These are phyloP conservation scores for Anthracocystis walkeri DNA, from an alignment of 1,284 basidiomycete species.

Conservation along the genomic window DNA sequence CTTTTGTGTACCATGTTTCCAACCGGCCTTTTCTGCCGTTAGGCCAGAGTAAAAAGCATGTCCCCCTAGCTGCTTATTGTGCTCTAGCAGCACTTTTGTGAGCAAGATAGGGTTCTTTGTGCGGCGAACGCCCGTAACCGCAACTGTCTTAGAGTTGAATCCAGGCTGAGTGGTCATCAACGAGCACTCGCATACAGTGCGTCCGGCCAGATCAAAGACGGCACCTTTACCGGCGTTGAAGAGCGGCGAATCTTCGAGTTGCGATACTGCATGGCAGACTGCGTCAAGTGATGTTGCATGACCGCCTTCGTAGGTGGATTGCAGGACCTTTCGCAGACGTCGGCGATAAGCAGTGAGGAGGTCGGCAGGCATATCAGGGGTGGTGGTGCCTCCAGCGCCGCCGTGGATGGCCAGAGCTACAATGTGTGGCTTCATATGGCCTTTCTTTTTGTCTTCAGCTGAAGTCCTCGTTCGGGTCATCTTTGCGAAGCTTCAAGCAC, in stretches of 20 bases:
- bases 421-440: slow-evolving; percentile 5
- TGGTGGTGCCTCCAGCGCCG: slow-evolving; percentile 44
- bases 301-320: slow-evolving; percentile 75
- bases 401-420: slow-evolving; percentile 51
- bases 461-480: not conserved
- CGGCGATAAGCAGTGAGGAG: slow-evolving; percentile 76
- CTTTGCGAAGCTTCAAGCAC: not conserved
- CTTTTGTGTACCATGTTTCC: slow-evolving; percentile 26
- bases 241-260: slow-evolving; percentile 80
- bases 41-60: slow-evolving; percentile 80
- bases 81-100: slow-evolving; percentile 78
- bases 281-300: slow-evolving; percentile 86
- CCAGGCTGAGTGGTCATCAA: slow-evolving; percentile 64
- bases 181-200: slow-evolving; percentile 82
- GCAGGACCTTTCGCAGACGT: slow-evolving; percentile 74
- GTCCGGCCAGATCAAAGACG: slow-evolving; percentile 43
- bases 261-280: slow-evolving; percentile 79
- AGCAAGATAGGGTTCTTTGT: slow-evolving; percentile 81
- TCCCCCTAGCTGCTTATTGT: slow-evolving; percentile 73
- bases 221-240: slow-evolving; percentile 78
- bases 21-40: slow-evolving; percentile 76
- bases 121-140: slow-evolving; percentile 77
- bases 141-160: slow-evolving; percentile 70
- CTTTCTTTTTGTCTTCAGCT: slow-evolving; percentile 5
- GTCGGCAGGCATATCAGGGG: slow-evolving; percentile 23